Evolutionary conservation across 257 asterid genomes (phyloP).

Genomic region (Cinchona pubescens): DNA sequence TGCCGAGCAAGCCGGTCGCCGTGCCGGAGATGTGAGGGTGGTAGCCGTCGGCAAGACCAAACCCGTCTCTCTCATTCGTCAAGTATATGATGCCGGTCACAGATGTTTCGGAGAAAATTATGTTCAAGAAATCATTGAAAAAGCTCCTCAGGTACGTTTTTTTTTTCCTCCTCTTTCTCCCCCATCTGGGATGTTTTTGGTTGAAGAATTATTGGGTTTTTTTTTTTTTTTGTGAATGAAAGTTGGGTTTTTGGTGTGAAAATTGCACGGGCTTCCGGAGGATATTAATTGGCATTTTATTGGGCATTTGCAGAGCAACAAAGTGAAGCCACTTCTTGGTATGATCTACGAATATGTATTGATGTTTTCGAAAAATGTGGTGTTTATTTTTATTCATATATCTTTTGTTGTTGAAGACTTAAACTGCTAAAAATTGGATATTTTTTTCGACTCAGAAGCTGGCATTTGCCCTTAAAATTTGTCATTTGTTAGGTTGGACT

Average conservation of each 20-base stretch:
- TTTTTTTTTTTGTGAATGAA: neutral
- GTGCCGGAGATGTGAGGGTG: slow-evolving; percentile 64
- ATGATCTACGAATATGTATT: slow-evolving; percentile 20
- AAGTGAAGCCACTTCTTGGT: slow-evolving; percentile 72
- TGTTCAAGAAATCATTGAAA: slow-evolving; percentile 74
- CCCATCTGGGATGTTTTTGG: neutral
- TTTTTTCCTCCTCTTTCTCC: neutral
- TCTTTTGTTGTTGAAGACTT: neutral
- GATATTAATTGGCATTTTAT: slow-evolving; percentile 85
- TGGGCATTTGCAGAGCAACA: slow-evolving; percentile 89
- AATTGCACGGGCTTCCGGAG: slow-evolving; percentile 65
- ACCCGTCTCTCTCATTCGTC: slow-evolving; percentile 57
- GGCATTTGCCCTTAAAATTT: neutral
- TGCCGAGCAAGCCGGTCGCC: slow-evolving; percentile 77
- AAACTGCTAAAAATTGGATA: neutral
- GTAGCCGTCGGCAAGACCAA: slow-evolving; percentile 87
- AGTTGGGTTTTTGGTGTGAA: neutral
- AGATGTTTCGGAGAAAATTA: slow-evolving; percentile 81
- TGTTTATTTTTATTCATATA: neutral
- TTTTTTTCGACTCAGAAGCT: neutral
- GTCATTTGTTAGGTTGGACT: neutral
- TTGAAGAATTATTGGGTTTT: neutral
- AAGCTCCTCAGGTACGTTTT: slow-evolving; percentile 88
- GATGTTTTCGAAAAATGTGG: neutral
- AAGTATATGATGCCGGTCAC: slow-evolving; percentile 72